Evolutionary conservation across 2,329 filamentous ascomycete genomes (phyloP), one percentile per base, ranked within the genome.

Genomic region (Aureobasidium pullulans): DNA sequence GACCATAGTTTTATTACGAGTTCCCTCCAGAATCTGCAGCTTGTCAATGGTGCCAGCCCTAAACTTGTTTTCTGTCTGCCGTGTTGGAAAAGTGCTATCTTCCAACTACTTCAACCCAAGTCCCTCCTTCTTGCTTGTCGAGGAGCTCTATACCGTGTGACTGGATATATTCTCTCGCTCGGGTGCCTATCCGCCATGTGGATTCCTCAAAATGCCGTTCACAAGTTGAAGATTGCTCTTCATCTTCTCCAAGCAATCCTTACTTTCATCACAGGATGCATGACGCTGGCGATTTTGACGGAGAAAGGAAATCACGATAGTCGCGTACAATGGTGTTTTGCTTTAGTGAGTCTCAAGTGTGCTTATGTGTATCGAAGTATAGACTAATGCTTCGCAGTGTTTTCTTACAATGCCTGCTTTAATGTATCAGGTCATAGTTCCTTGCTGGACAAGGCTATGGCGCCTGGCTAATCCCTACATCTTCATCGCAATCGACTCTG

Each of bases 271-370:
- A 79, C 76, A 44, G 81, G 78, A 74, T 81, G 78, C 57, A 71
- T 85, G 52, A 81, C 81, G 10, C 78, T 86, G 60, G 79, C 81
- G 4, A 76, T 85, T 13, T 77, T 84, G 67, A 82, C 80, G 5
- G 81, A 81, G 65, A 72, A 72, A 34, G 81, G 78, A 44, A 71
- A 72, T 3, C 79, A 77, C 57, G 82, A 82, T 66, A 80, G 81
- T 8, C 74, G 79, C 48, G 77, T 80, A 19, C 78, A 75, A 49
- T 85, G 76, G 69, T 84, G 78, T 67, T 84, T 84, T 69, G 79
- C 77, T 50, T 67, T 85, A 75, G 81, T 84, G 74, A 66, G 79
- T 13, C 16, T 37, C 9, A 11, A 28, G 16, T n/a, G 15, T 9
- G 19, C 32, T 9, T 3, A 23, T 4, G 23, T 4, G 13, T 9